phyloP scores from a whole-genome alignment of 495 filamentous ascomycete species.

The Clohesyomyces aquaticus region DNA sequence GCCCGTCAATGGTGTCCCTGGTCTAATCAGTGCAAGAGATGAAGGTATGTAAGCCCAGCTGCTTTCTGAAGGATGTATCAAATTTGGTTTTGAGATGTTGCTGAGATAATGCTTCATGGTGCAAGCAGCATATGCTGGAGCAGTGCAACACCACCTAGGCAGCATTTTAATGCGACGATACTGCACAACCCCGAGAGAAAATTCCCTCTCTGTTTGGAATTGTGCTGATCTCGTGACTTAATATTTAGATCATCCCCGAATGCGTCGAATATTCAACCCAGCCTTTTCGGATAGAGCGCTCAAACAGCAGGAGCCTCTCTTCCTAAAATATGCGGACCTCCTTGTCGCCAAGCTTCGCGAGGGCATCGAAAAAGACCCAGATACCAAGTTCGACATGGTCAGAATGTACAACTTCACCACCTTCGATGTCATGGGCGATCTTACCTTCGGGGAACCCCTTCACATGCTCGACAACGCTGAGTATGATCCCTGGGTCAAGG shows the following conservation, averaged over 20 bases:
- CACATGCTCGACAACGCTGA: constrained; percentile 32
- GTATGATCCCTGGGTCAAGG: constrained; percentile 40
- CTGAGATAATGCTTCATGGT: no score
- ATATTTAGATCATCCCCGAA: constrained; percentile 40
- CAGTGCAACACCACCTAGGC: no score
- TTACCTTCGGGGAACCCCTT: constrained; percentile 39
- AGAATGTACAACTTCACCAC: constrained; percentile 46
- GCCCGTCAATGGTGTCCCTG: constrained; percentile 26
- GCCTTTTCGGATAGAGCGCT: constrained; percentile 51
- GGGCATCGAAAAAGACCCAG: constrained; percentile 18
- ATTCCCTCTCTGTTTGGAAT: no score
- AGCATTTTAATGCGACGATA: no score
- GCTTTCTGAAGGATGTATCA: no score
- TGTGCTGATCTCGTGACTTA: no score
- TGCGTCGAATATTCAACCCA: constrained; percentile 38
- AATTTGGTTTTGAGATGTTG: no score
- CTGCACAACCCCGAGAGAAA: no score
- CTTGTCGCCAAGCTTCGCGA: constrained; percentile 44
- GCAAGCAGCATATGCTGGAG: no score
- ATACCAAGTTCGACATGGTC: constrained; percentile 34
- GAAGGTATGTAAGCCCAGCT: no score
- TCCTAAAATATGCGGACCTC: constrained; percentile 49
- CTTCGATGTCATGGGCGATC: constrained; percentile 42
- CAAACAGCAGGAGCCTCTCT: constrained; percentile 50
- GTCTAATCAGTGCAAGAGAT: constrained; percentile 40